A percentile compares a stretch with the other conserved stretches of the same genome.
Conservation (phyloP, 257 asterid species). For the Solanum pinnatisectum region DNA sequence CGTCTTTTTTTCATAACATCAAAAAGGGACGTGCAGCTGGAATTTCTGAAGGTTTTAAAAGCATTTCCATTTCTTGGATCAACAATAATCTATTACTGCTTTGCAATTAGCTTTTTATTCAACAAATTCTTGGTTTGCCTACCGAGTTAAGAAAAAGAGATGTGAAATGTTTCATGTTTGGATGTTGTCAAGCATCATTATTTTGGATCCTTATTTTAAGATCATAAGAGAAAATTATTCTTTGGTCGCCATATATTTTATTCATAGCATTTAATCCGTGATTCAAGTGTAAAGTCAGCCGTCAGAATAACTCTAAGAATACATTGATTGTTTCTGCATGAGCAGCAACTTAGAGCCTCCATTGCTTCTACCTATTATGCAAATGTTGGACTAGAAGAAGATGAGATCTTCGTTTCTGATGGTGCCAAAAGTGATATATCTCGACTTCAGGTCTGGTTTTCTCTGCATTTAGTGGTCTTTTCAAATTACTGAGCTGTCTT, state of each 20-base stretch:
- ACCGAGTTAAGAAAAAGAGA: neutral
- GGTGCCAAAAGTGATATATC: conserved; percentile 99
- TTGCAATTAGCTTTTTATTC: neutral
- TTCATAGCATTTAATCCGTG: neutral
- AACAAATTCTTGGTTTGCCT: neutral
- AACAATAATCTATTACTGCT: neutral
- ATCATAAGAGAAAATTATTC: neutral
- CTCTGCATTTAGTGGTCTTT: neutral
- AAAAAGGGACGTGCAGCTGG: neutral
- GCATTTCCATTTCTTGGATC: neutral
- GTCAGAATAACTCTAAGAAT: neutral
- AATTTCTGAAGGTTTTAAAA: neutral
- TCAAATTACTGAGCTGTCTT: neutral
- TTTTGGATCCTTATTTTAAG: neutral
- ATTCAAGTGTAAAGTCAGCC: neutral
- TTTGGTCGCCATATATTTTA: neutral
- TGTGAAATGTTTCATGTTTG: neutral
- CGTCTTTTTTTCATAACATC: neutral
- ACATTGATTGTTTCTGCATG: neutral
- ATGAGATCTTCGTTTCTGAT: conserved; percentile 92
- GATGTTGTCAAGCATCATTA: neutral
- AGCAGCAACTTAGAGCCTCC: conserved; percentile 78
- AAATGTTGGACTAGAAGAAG: conserved; percentile 78
- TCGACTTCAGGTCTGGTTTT: conserved; percentile 68
- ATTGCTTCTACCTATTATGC: conserved; percentile 78